Conservation (phyloP, 2,329 filamentous ascomycete species). For the Emergomyces pasteurianus region DNA sequence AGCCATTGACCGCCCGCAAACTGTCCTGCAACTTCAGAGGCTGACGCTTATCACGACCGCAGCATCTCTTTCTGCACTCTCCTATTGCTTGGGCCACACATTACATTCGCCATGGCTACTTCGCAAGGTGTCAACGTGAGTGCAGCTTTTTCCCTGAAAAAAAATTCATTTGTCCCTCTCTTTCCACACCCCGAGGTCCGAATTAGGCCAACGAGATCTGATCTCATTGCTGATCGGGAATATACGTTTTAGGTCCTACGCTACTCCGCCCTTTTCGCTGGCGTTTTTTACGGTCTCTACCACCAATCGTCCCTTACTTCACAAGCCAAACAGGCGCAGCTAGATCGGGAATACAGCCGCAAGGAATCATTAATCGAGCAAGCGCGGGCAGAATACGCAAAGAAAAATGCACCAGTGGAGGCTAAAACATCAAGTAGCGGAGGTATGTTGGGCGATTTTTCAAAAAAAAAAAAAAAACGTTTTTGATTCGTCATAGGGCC, state of each 20-base stretch:
- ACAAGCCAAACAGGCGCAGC: conserved; percentile 55
- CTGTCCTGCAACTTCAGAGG: conserved; percentile 10
- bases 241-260: conserved; percentile 63
- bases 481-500: no score
- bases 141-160: conserved; percentile 2
- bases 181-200: background rate
- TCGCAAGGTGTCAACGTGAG: conserved; percentile 57
- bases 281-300: conserved; percentile 89
- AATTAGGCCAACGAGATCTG: background rate
- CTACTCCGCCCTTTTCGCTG: conserved; percentile 85
- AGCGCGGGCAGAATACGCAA: conserved; percentile 82
- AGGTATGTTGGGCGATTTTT: conserved; percentile 15
- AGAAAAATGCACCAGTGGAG: conserved; percentile 52
- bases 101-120: conserved; percentile 44
- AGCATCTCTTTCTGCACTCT: conserved; percentile 26
- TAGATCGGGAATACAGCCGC: conserved; percentile 74
- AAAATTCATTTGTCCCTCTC: background rate
- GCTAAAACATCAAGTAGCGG: conserved; percentile 20
- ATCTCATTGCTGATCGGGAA: background rate
- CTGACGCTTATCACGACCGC: conserved; percentile 19
- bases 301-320: conserved; percentile 75
- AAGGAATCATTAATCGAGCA: conserved; percentile 86
- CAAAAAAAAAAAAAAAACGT: no score
- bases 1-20: background rate
- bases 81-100: conserved; percentile 23